Conservation (phyloP, 345 rosid species). For the Rhodamnia argentea region DNA sequence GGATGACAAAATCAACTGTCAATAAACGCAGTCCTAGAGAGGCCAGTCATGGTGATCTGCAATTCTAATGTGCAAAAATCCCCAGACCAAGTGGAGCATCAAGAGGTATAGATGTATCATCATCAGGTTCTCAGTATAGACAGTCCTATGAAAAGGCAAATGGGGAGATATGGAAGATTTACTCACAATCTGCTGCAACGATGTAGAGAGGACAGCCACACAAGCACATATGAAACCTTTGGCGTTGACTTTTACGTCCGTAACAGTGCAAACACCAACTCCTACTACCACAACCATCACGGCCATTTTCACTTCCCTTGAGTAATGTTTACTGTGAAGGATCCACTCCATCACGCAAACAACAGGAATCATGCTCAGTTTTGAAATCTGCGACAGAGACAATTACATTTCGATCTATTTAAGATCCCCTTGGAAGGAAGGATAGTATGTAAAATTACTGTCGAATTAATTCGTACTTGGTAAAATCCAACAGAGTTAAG, state of each 20-base stretch:
- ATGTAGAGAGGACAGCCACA: constrained; percentile 72
- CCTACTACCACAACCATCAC: constrained; percentile 86
- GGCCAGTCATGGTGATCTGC: background rate
- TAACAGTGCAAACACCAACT: constrained; percentile 91
- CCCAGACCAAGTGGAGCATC: background rate
- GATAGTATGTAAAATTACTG: background rate
- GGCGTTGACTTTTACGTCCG: constrained; percentile 90
- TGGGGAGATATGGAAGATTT: background rate
- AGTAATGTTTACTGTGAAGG: constrained; percentile 72
- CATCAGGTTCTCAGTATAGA: background rate
- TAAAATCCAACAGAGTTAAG: constrained; percentile 95
- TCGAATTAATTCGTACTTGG: constrained; percentile 28
- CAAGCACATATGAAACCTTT: constrained; percentile 92
- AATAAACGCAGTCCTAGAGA: background rate
- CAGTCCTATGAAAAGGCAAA: background rate
- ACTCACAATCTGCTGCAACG: constrained; percentile 96
- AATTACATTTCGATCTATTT: background rate
- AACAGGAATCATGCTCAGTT: constrained; percentile 96
- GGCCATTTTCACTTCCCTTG: constrained; percentile 62
- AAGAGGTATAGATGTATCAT: background rate
- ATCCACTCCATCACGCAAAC: constrained; percentile 96
- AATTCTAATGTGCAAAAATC: background rate
- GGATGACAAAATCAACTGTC: background rate
- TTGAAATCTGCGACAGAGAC: constrained; percentile 56
- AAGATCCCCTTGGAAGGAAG: background rate